phyloP scores from a whole-genome alignment of 495 filamentous ascomycete species.

The Aspergillus ostianus region DNA sequence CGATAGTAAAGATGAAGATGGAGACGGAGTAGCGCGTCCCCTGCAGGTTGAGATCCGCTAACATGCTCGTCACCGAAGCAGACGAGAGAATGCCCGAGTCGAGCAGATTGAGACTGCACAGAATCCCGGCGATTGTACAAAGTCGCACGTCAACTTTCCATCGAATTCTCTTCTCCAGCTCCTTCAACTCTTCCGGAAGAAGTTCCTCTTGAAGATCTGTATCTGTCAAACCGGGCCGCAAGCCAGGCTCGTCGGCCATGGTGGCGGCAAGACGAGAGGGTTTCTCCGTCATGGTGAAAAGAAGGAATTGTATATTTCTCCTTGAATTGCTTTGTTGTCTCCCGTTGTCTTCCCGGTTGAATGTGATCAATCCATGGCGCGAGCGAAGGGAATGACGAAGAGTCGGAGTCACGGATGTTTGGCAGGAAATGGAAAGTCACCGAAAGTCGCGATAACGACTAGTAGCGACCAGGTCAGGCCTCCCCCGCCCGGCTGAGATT shows the following conservation, averaged over 20 bases:
- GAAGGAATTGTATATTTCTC: not conserved
- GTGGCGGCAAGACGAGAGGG: not conserved
- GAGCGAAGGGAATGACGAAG: not conserved
- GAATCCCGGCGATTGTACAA: conserved; percentile 70
- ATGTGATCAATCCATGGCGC: not conserved
- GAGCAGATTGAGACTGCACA: conserved; percentile 70
- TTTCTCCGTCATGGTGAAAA: not conserved
- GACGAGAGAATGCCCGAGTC: conserved; percentile 77
- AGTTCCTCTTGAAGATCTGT: not conserved
- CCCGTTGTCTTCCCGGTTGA: not conserved
- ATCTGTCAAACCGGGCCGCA: not conserved
- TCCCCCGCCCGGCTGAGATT: not conserved
- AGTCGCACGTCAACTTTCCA: conserved; percentile 70
- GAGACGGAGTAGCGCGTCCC: conserved; percentile 67
- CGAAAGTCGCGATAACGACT: not conserved
- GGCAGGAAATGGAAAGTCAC: not conserved
- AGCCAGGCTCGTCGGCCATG: not conserved
- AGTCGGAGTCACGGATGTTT: not conserved
- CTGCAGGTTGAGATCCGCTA: conserved; percentile 60
- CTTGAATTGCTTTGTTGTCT: too few species aligned
- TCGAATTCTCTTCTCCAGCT: conserved; percentile 45
- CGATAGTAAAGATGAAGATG: conserved; percentile 78
- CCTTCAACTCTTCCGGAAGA: conserved; percentile 17
- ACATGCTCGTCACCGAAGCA: conserved; percentile 74
- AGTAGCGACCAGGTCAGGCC: not conserved